Base-by-base conservation (phyloP, 1,284 basidiomycete species). In the Phlebopus sp. region DNA sequence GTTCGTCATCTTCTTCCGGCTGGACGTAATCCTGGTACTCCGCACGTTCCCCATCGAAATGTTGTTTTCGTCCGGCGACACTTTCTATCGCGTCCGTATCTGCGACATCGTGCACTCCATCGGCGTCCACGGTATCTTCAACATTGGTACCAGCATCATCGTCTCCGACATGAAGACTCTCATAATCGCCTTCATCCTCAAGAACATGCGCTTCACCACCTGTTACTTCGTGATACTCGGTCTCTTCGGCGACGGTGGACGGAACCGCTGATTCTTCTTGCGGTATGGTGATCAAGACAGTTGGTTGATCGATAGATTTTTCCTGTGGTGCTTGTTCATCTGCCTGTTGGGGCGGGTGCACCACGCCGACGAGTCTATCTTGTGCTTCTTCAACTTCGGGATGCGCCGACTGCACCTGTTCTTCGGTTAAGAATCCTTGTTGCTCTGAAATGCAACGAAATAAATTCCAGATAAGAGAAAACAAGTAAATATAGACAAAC, bases 1-100 rank as follows among this genome's bases (percentile, higher is more conserved):
- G 59, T 37, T 64, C 64, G 30, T 67, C 61, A 44, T 63, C 59
- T 29, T 67, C 64, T 46, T 63, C 67, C 2, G 54, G 38, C 21
- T 64, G 60, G 44, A 51, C 49, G 21, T 56, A 55, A 41, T 66
- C 60, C 21, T 55, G 10, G 29, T 64, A 68, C 46, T 67, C 66
- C 8, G 54, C 42, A 18, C 64, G 64, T 32, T 69, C 64, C 23
- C 53, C 66, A 35, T 54, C 62, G 13, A 54, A 57, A 32, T 60
- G 52, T 8, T 40, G 45, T 19, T 31, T 51, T 2, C 46, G 59
- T 9, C 36, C 49, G 9, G 40, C 39, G 19, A 47, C 42, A 5
- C 50, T 50, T 13, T 43, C 44, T 13, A 42, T 18, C 18, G 52
- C 42, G n/a, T 58, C 58, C 3, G 50, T 56, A 39, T 56, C 59